Conservation (phyloP, 768 basidiomycete genomes). For the Roridomyces roridus region DNA sequence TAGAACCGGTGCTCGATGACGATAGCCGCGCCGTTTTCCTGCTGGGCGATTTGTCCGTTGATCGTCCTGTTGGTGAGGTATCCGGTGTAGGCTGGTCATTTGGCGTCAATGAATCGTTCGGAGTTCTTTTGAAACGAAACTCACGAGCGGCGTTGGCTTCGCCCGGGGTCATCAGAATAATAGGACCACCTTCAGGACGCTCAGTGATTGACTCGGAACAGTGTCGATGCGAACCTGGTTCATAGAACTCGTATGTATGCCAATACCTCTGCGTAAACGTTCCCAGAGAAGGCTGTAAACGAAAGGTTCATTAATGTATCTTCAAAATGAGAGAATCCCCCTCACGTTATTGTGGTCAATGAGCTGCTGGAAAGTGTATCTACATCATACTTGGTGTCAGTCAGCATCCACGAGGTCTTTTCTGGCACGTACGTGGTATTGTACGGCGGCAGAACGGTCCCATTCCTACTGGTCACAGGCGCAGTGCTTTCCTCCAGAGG, state of each 20-base stretch:
- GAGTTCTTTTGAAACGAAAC: slow-evolving; percentile 10
- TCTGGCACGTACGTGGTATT: slow-evolving; percentile 49
- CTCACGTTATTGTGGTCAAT: slow-evolving; percentile 55
- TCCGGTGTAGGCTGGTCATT: slow-evolving; percentile 44
- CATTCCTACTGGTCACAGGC: slow-evolving; percentile 50
- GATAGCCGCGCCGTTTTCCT: slow-evolving; percentile 66
- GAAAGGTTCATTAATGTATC: no score
- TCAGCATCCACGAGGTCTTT: no score
- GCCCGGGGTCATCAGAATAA: slow-evolving; percentile 71
- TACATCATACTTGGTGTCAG: no score
- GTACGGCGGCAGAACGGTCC: slow-evolving; percentile 50
- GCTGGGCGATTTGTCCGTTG: slow-evolving; percentile 68
- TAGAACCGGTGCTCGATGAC: slow-evolving; percentile 79
- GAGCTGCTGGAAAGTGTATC: slow-evolving; percentile 56
- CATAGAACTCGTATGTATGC: slow-evolving; percentile 72
- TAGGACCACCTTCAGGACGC: slow-evolving; percentile 54
- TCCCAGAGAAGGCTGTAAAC: slow-evolving; percentile 60
- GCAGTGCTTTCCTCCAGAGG: slow-evolving; percentile 29
- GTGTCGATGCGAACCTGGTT: slow-evolving; percentile 42
- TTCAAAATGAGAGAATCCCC: no score
- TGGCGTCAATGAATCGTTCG: neutral
- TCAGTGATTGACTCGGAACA: neutral
- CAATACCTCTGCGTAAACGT: slow-evolving; percentile 83
- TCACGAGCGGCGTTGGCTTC: slow-evolving; percentile 62
- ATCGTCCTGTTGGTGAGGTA: slow-evolving; percentile 72